A percentile compares a stretch with the other conserved stretches of the same genome.
These are phyloP conservation scores for Phytophthora pistaciae DNA, from an alignment of 352 stramenopile species.

Conservation along the genomic window DNA sequence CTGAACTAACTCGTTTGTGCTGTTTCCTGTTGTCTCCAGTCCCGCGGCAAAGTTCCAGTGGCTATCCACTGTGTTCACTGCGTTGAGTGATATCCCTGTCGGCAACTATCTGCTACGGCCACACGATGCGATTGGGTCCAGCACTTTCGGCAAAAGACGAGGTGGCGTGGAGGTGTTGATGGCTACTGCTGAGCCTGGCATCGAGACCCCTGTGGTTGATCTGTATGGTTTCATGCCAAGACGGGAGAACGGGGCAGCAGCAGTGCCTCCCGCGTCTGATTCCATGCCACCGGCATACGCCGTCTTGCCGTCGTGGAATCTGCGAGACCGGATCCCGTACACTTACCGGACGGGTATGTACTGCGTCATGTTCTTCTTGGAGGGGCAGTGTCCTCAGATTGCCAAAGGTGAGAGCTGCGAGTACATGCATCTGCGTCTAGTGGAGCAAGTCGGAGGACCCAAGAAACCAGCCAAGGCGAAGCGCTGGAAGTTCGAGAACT, in stretches of 20 bases:
- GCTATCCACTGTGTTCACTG: slow-evolving; percentile 41
- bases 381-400: slow-evolving; percentile 50
- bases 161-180: slow-evolving; percentile 36
- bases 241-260: not conserved
- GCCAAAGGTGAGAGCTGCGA: slow-evolving; percentile 46
- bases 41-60: slow-evolving; percentile 48
- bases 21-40: slow-evolving; percentile 18
- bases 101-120: slow-evolving; percentile 52
- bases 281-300: slow-evolving; percentile 12
- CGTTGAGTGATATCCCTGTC: slow-evolving; percentile 36
- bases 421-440: slow-evolving; percentile 46
- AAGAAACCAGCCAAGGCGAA: slow-evolving; percentile 13
- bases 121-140: slow-evolving; percentile 11
- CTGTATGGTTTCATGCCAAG: slow-evolving; percentile 50
- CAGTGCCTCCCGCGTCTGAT: slow-evolving; percentile 2
- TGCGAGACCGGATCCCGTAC: slow-evolving; percentile 59
- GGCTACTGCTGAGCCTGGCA: slow-evolving; percentile 16
- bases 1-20: not conserved
- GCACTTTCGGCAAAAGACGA: slow-evolving; percentile 28
- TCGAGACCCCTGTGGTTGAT: slow-evolving; percentile 37
- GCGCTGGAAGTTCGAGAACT: slow-evolving; percentile 54
- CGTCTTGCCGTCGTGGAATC: slow-evolving; percentile 40
- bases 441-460: not conserved
- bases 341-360: slow-evolving; percentile 65
- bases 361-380: slow-evolving; percentile 59